Conservation (phyloP, 495 filamentous ascomycete species). For the Hypomontagnella submonticulosa region DNA sequence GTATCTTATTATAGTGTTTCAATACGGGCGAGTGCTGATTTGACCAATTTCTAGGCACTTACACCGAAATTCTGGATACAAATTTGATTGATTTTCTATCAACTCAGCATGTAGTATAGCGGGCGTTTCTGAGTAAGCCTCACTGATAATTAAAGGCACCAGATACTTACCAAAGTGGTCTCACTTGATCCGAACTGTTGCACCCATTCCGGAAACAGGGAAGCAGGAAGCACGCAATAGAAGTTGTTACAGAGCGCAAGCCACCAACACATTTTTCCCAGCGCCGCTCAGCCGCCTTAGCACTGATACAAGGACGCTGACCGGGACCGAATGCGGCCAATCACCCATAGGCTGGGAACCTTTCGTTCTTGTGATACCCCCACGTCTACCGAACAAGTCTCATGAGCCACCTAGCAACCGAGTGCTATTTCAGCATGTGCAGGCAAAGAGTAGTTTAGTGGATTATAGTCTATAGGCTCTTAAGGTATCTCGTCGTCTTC, state of each 20-base stretch:
- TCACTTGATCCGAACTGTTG: slow-evolving; percentile 12
- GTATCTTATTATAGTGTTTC: slow-evolving; percentile 7
- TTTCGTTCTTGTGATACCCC: slow-evolving; percentile 23
- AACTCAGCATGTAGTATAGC: slow-evolving; percentile 1
- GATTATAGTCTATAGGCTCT: background rate
- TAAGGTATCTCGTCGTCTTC: slow-evolving; percentile 60
- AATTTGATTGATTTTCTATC: background rate
- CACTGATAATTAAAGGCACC: slow-evolving; percentile 11
- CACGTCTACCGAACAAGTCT: slow-evolving; percentile 18
- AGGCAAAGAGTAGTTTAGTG: background rate
- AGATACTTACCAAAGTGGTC: slow-evolving; percentile 3
- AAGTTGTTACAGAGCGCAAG: slow-evolving; percentile 16
- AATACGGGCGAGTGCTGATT: slow-evolving; percentile 19
- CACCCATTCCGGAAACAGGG: slow-evolving; percentile 23
- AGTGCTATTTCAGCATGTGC: slow-evolving; percentile 9
- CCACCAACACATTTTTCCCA: slow-evolving; percentile 29
- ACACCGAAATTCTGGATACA: slow-evolving; percentile 24
- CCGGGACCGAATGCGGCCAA: slow-evolving; percentile 27
- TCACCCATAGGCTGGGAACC: slow-evolving; percentile 7
- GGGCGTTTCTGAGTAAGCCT: slow-evolving; percentile 11
- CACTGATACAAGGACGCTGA: slow-evolving; percentile 19
- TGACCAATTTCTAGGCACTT: slow-evolving; percentile 14
- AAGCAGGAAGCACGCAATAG: slow-evolving; percentile 24
- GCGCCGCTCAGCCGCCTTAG: slow-evolving; percentile 27
- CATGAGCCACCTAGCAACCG: background rate